A percentile compares a stretch with the other conserved stretches of the same genome.
These are phyloP conservation scores for Diaporthe velutina DNA, from an alignment of 2,329 filamentous ascomycete genomes.

Conservation along the genomic window DNA sequence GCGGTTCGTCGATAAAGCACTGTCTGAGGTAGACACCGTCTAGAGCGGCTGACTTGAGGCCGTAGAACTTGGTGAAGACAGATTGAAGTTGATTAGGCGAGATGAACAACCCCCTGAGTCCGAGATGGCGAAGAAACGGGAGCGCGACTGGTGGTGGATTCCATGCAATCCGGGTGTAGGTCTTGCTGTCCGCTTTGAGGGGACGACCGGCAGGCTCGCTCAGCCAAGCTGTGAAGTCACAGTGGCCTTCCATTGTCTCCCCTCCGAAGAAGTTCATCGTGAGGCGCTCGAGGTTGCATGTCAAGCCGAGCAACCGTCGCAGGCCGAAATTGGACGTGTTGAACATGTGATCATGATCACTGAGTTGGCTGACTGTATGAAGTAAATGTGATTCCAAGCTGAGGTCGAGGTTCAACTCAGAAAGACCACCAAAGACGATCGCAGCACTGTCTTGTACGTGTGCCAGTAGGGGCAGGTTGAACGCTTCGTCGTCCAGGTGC, in stretches of 20 bases:
- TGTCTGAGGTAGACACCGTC: background rate
- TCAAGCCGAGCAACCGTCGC: background rate
- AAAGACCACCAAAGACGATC: background rate
- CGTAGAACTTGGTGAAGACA: background rate
- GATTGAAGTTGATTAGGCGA: background rate
- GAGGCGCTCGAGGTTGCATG: background rate
- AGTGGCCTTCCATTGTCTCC: background rate
- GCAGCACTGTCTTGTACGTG: no score
- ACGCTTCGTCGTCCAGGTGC: background rate
- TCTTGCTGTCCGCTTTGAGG: accelerated
- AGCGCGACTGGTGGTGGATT: background rate
- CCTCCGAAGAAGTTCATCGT: background rate
- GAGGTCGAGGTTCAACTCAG: background rate
- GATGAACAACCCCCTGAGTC: background rate
- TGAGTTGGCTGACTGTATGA: accelerated
- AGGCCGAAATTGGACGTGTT: background rate
- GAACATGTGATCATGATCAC: background rate
- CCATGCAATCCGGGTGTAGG: background rate
- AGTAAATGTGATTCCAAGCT: background rate
- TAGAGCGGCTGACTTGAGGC: background rate
- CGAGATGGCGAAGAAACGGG: background rate
- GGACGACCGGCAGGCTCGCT: background rate
- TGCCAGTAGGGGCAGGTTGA: background rate
- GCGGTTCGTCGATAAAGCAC: background rate
- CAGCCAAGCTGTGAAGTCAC: background rate